These are phyloP conservation scores for Lavandula angustifolia DNA, from an alignment of 257 asterid genomes.

Conservation along the genomic window DNA sequence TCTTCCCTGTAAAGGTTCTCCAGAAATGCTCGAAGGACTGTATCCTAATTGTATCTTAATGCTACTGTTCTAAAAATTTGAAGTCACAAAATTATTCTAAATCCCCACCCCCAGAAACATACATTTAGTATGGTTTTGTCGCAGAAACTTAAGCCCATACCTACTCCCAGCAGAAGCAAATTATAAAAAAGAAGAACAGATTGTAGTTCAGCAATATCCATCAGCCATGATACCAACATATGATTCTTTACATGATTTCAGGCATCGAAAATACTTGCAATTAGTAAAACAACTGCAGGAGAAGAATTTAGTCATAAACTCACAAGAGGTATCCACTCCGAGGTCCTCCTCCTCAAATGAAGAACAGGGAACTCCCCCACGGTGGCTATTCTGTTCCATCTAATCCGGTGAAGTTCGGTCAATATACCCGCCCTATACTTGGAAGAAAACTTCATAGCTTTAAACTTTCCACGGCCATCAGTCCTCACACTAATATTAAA, in stretches of 20 bases:
- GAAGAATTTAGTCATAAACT: conserved; percentile 35
- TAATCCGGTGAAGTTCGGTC: conserved; percentile 85
- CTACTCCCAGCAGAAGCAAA: too few species aligned
- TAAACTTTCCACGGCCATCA: conserved; percentile 93
- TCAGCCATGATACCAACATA: conserved; percentile 16
- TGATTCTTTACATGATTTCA: conserved; percentile 13
- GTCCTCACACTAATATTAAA: conserved; percentile 81
- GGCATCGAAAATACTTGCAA: background rate
- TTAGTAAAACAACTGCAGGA: conserved; percentile 8
- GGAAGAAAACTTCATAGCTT: conserved; percentile 78
- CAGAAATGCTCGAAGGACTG: conserved; percentile 11
- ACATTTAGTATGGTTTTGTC: background rate
- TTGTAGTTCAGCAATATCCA: conserved; percentile 6
- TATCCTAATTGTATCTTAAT: background rate
- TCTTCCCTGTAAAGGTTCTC: conserved; percentile 21
- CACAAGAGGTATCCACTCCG: conserved; percentile 86
- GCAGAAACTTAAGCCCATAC: background rate
- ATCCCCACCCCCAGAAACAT: conserved; percentile 9
- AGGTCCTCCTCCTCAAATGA: conserved; percentile 78
- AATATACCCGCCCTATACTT: conserved; percentile 77
- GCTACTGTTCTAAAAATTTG: background rate
- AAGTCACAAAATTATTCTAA: background rate
- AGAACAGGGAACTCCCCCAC: conserved; percentile 80
- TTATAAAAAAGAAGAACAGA: conserved; percentile 17
- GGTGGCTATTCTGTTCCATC: conserved; percentile 70